These are phyloP conservation scores for Cucurbita maxima DNA, from an alignment of 306 rosid species.

Conservation along the genomic window DNA sequence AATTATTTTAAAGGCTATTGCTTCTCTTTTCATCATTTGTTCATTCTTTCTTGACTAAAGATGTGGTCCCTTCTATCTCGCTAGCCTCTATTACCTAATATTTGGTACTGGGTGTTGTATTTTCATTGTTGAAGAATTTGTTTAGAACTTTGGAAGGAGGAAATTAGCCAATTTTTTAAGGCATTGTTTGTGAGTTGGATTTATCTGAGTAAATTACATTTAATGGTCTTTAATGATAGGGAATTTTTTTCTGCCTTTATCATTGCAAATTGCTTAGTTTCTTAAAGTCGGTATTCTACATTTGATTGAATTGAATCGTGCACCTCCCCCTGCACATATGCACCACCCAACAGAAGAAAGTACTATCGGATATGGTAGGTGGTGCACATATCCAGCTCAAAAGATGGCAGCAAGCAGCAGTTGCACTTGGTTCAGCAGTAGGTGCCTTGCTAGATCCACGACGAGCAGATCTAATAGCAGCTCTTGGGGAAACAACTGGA, in stretches of 20 bases:
- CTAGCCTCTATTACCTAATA: background rate
- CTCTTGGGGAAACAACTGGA: conserved; percentile 93
- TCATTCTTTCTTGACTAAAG: background rate
- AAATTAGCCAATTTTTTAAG: background rate
- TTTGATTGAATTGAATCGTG: background rate
- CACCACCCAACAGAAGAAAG: background rate
- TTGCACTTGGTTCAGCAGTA: conserved; percentile 81
- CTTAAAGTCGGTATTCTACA: background rate
- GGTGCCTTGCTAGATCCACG: conserved; percentile 87
- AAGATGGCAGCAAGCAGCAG: conserved; percentile 81
- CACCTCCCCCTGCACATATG: background rate
- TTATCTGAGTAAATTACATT: background rate
- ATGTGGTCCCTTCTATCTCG: background rate
- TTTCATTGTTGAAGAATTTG: background rate
- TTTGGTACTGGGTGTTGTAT: background rate
- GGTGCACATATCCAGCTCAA: conserved; percentile 42
- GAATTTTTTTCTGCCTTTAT: background rate
- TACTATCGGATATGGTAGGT: conserved; percentile 28
- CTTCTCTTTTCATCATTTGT: background rate
- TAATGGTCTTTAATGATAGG: background rate
- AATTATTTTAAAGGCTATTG: background rate
- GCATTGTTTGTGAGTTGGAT: background rate
- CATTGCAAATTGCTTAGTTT: no score
- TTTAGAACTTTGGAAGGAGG: background rate
- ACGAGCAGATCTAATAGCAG: conserved; percentile 87